Evolutionary conservation across 2,329 filamentous ascomycete species (phyloP).

Genomic region (Fusarium circinatum): DNA sequence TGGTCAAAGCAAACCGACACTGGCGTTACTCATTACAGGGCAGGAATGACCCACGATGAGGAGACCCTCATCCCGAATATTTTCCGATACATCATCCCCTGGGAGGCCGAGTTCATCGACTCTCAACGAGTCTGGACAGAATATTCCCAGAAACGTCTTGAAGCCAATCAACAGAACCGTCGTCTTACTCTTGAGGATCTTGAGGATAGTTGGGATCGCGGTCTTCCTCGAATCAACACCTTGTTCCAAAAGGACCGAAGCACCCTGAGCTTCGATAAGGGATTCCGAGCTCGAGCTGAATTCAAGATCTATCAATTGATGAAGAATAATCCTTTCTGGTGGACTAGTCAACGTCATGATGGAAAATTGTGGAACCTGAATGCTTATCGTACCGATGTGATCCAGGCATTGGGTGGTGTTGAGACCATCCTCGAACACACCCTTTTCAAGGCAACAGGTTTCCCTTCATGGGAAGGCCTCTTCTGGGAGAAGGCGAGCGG

Average conservation of each 20-base stretch:
- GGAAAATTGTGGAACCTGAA: constrained; percentile 98
- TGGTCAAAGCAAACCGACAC: constrained; percentile 99
- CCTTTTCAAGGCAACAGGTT: constrained; percentile 95
- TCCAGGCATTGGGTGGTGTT: constrained; percentile 94
- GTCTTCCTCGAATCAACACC: constrained; percentile 96
- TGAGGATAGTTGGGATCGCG: constrained; percentile 98
- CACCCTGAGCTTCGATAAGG: constrained; percentile 97
- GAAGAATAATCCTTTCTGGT: constrained; percentile 99
- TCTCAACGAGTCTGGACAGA: constrained; percentile 99
- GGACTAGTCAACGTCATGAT: constrained; percentile 97
- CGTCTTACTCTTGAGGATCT: constrained; percentile 94
- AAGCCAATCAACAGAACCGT: constrained; percentile 97
- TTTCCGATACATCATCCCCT: constrained; percentile 98
- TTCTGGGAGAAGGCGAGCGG: constrained; percentile 80
- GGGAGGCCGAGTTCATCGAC: constrained; percentile 99
- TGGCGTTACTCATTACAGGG: constrained; percentile 95
- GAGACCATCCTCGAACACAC: constrained; percentile 98
- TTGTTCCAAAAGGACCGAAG: constrained; percentile 98
- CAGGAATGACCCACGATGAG: constrained; percentile 98
- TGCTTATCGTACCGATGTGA: constrained; percentile 94
- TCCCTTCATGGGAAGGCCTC: constrained; percentile 95
- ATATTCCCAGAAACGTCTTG: constrained; percentile 96
- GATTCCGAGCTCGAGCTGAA: constrained; percentile 92
- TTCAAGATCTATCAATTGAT: constrained; percentile 99
- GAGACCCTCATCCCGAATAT: constrained; percentile 99